phyloP scores from a whole-genome alignment of 2,329 filamentous ascomycete species.

The Claviceps lovelessii region DNA sequence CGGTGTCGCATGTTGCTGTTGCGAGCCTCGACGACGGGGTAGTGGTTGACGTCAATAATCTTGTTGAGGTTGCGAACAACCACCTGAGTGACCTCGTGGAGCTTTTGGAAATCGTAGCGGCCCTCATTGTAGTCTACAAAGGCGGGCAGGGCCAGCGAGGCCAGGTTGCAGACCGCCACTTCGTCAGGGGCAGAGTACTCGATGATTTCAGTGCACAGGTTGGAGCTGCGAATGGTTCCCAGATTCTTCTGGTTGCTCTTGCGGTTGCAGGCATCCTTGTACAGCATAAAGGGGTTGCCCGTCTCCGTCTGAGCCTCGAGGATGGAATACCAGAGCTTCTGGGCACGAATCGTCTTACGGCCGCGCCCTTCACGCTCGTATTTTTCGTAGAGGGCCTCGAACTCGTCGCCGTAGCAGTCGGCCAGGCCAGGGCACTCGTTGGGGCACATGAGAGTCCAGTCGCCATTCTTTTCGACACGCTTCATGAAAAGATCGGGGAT shows the following conservation, averaged over 20 bases:
- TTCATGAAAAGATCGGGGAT: conserved; percentile 99
- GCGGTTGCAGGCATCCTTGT: conserved; percentile 95
- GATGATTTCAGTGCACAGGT: conserved; percentile 96
- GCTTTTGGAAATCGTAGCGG: conserved; percentile 87
- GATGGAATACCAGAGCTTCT: conserved; percentile 99
- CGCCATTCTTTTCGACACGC: conserved; percentile 89
- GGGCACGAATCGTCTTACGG: conserved; percentile 82
- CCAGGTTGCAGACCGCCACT: conserved; percentile 96
- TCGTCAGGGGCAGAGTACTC: conserved; percentile 96
- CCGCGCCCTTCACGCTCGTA: conserved; percentile 84
- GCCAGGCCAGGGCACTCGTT: conserved; percentile 91
- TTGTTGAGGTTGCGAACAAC: conserved; percentile 93
- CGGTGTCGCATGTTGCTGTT: conserved; percentile 97
- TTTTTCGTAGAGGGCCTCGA: conserved; percentile 82
- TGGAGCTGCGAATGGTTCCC: conserved; percentile 94
- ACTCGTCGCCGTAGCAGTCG: conserved; percentile 95
- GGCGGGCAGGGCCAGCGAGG: conserved; percentile 80
- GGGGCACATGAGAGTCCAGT: conserved; percentile 97
- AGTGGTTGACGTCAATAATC: conserved; percentile 97
- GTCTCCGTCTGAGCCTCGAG: conserved; percentile 98
- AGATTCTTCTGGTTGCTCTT: conserved; percentile 99
- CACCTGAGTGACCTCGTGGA: conserved; percentile 86
- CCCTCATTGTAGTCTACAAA: conserved; percentile 78
- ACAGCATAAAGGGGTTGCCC: conserved; percentile 97
- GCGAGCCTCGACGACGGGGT: conserved; percentile 84